Base-by-base conservation (phyloP, 495 filamentous ascomycete genomes). In the Friedmanniomyces simplex region DNA sequence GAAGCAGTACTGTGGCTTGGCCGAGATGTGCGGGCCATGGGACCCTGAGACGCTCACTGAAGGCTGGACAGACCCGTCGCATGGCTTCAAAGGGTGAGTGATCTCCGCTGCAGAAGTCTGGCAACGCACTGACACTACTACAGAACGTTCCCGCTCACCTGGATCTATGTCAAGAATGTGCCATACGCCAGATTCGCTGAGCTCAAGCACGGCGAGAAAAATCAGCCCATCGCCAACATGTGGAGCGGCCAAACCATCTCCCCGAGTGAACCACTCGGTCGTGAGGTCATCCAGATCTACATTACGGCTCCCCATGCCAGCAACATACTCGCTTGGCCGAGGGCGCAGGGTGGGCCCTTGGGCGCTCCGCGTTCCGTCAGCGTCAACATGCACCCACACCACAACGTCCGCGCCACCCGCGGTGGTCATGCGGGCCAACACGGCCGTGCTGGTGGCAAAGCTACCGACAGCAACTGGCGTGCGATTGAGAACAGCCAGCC, bases 181-280 rank as follows among this genome's bases (percentile, higher is more conserved):
- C 14, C 46, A 12, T 57, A 52, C 28, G 53, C 10, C 10, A 34
- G 30, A 10, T 61, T 61, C 48, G 25, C 16, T 6, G 12, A 37
- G 46, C 18, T 61, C 21, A 13, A 22, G 4, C 53, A 51, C 16
- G n/a, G 18, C 6, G 42, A 49, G 8, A 53, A 47, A 12, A 46
- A 30, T 7, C 26, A 50, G 20, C n/a, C 53, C 5, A 39, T 57
- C 18, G 34, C 28, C n/a, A 56, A 61, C 47, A 61, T 61, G 59
- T 61, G 59, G 59, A 57, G 50, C 39, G 59, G 59, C 47, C 56
- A 57, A 52, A 54, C 51, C 22, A 51, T 57, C 39, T 43, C 39
- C 4, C 39, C 39, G 14, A 34, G 43, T 3, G 20, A 34, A 7
- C 52, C 56, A 16, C 30, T 30, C 16, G 59, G 52, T 6, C 45